These are phyloP conservation scores for Anethum foeniculum DNA, from an alignment of 140 eudicot species.

Conservation along the genomic window DNA sequence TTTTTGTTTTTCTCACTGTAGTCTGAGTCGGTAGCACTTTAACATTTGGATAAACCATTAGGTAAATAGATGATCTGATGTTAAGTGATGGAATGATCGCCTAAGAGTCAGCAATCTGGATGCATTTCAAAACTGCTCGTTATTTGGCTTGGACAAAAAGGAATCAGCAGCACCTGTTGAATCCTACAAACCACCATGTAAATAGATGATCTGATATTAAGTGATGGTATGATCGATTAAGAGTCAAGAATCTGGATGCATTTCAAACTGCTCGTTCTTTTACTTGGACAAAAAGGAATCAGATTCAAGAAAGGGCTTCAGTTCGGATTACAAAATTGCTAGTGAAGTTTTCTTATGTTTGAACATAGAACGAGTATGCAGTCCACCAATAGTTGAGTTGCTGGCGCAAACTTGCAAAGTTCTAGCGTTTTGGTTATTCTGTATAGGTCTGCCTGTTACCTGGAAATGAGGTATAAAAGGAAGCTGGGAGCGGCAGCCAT, in stretches of 20 bases:
- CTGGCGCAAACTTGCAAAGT: background rate
- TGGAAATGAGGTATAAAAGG: background rate
- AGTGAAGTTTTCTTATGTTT: slow-evolving; percentile 15
- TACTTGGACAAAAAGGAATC: slow-evolving; percentile 52
- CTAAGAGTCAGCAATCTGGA: too few relatives aligned
- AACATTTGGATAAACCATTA: slow-evolving; percentile 60
- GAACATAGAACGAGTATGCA: background rate
- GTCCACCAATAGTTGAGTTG: background rate
- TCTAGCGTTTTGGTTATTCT: background rate
- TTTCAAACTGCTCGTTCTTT: slow-evolving; percentile 60
- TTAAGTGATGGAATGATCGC: slow-evolving; percentile 68
- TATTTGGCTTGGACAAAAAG: slow-evolving; percentile 55
- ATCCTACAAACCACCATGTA: slow-evolving; percentile 34
- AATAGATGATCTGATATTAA: slow-evolving; percentile 70
- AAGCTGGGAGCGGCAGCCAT: background rate
- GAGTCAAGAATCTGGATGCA: slow-evolving; percentile 13
- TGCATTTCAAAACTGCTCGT: slow-evolving; percentile 62
- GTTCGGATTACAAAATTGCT: slow-evolving; percentile 28
- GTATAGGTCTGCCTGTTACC: background rate
- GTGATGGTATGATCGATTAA: slow-evolving; percentile 63
- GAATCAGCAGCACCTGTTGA: slow-evolving; percentile 22
- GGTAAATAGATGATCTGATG: slow-evolving; percentile 75
- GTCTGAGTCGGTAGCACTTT: slow-evolving; percentile 87
- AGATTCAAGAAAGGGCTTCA: slow-evolving; percentile 24
- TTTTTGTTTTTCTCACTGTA: slow-evolving; percentile 22